Evolutionary conservation across 2,329 filamentous ascomycete genomes (phyloP).

Genomic region (Stemphylium beticola): DNA sequence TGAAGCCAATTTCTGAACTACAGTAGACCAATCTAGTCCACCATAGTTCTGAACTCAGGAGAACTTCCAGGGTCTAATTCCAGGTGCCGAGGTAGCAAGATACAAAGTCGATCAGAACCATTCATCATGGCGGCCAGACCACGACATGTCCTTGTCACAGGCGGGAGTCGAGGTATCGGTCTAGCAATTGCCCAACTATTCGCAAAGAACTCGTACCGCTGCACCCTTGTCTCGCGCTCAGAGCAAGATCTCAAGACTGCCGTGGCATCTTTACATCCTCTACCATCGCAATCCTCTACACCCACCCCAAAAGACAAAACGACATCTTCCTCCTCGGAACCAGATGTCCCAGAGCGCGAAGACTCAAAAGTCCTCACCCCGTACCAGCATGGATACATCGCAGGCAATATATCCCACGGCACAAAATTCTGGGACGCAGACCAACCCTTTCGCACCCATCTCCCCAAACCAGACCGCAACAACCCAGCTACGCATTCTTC

Average conservation of each 20-base stretch:
- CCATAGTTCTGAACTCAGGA: too few relatives aligned
- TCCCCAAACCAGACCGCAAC: slow-evolving; percentile 6
- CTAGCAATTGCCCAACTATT: slow-evolving; percentile 46
- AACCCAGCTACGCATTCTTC: slow-evolving; percentile 4
- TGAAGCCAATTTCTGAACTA: too few relatives aligned
- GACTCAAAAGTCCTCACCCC: neutral
- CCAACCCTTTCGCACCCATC: slow-evolving; percentile 1
- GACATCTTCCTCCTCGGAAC: neutral
- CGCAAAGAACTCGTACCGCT: slow-evolving; percentile 35
- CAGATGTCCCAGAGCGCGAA: neutral
- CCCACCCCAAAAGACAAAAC: neutral
- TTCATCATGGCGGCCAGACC: slow-evolving; percentile 1
- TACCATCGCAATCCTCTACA: slow-evolving; percentile 6
- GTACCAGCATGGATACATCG: slow-evolving; percentile 32
- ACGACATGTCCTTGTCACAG: slow-evolving; percentile 47
- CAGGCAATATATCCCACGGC: slow-evolving; percentile 31
- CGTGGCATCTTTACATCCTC: slow-evolving; percentile 26
- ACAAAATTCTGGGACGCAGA: slow-evolving; percentile 32
- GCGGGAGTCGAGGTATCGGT: slow-evolving; percentile 49
- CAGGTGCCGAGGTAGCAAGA: neutral
- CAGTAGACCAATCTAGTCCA: too few relatives aligned
- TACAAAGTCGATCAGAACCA: neutral
- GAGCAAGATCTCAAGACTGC: slow-evolving; percentile 28
- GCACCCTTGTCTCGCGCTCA: slow-evolving; percentile 43
- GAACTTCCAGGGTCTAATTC: too few relatives aligned